Evolutionary conservation across 2,329 filamentous ascomycete genomes (phyloP).

Genomic region (Aspergillus sp.): DNA sequence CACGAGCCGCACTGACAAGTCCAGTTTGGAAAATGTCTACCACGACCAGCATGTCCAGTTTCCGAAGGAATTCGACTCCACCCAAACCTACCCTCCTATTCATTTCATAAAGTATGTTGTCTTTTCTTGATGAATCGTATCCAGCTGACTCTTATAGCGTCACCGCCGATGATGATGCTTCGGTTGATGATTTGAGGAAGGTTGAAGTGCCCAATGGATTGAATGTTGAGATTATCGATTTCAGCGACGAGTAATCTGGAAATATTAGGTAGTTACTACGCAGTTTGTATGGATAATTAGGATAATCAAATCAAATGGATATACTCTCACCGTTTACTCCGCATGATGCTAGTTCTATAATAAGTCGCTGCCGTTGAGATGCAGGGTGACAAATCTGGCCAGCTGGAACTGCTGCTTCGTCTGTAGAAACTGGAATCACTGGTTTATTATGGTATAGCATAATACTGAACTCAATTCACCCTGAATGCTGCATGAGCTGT

Average conservation of each 20-base stretch:
- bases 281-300: not conserved
- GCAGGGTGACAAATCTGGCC: not conserved
- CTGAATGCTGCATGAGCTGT: too few relatives aligned
- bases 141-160: not conserved
- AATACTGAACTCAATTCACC: too few relatives aligned
- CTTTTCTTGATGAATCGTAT: not conserved
- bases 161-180: not conserved
- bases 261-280: not conserved
- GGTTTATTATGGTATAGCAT: too few relatives aligned
- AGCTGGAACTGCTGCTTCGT: too few relatives aligned
- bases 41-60: slow-evolving; percentile 9
- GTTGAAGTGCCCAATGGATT: not conserved
- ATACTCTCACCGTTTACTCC: too few relatives aligned
- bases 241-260: not conserved
- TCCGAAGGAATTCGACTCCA: slow-evolving; percentile 14
- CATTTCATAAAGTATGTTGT: slow-evolving; percentile 13
- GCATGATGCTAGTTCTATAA: too few relatives aligned
- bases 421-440: too few relatives aligned
- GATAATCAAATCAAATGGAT: not conserved
- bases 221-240: not conserved
- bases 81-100: slow-evolving; percentile 12
- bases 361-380: not conserved
- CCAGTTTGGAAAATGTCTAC: slow-evolving; percentile 8
- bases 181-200: not conserved
- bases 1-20: not conserved